Conservation (phyloP, 768 basidiomycete genomes). For the Leccinellum albellum region DNA sequence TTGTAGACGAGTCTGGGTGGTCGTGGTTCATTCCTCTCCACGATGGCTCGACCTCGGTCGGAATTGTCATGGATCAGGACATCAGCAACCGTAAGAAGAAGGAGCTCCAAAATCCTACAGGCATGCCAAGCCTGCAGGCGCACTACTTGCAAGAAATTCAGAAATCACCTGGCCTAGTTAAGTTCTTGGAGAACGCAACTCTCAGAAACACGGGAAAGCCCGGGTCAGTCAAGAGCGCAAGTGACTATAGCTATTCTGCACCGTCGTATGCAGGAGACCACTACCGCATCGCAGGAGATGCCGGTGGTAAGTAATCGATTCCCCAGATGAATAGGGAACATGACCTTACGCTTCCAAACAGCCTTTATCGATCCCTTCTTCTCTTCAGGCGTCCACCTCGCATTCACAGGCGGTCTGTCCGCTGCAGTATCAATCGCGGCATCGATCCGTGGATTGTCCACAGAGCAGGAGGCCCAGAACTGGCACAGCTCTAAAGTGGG, state of each 20-base stretch:
- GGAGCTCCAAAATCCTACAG: background rate
- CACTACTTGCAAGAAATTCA: background rate
- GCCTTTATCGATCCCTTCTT: constrained; percentile 9
- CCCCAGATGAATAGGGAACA: background rate
- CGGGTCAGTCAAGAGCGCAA: constrained; percentile 33
- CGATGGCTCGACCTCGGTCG: constrained; percentile 49
- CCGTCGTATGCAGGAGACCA: constrained; percentile 36
- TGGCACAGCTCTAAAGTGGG: constrained; percentile 14
- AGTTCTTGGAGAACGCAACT: constrained; percentile 1
- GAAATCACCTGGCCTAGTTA: background rate
- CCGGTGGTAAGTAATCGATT: constrained; percentile 18
- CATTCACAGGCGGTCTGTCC: constrained; percentile 8
- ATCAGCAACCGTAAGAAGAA: constrained; percentile 26
- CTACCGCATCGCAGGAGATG: constrained; percentile 58
- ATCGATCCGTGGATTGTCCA: constrained; percentile 4
- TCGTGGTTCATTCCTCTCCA: constrained; percentile 55
- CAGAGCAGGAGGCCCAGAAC: constrained; percentile 5
- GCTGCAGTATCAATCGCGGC: constrained; percentile 10
- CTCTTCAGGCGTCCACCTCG: constrained; percentile 9
- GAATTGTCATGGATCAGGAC: constrained; percentile 46
- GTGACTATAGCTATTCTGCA: constrained; percentile 49
- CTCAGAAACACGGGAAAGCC: constrained; percentile 7
- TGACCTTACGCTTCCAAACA: background rate
- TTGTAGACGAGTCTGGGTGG: constrained; percentile 51
- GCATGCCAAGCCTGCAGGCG: background rate